Evolutionary conservation across 169 alveolate genomes (phyloP).

Genomic region (Theileria sp.): DNA sequence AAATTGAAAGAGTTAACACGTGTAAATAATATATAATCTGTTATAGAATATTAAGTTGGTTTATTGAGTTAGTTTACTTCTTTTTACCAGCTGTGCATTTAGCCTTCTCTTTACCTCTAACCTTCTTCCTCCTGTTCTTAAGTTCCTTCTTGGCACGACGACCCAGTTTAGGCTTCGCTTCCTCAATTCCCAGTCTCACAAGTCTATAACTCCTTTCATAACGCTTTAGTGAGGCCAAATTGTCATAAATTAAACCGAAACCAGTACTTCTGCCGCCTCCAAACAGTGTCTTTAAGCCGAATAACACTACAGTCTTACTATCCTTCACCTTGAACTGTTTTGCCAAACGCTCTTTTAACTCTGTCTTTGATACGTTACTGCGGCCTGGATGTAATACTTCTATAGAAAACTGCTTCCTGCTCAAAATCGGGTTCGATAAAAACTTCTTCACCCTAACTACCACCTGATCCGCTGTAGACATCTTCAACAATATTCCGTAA

Average conservation of each 20-base stretch:
- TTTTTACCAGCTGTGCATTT: slow-evolving; percentile 67
- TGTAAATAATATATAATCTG: slow-evolving; percentile 11
- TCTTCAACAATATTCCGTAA: not conserved
- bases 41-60: slow-evolving; percentile 3
- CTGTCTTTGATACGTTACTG: slow-evolving; percentile 89
- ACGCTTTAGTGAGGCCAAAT: slow-evolving; percentile 82
- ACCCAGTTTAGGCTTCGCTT: slow-evolving; percentile 76
- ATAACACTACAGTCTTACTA: slow-evolving; percentile 82
- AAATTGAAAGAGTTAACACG: not conserved
- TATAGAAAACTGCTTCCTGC: slow-evolving; percentile 88
- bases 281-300: slow-evolving; percentile 91
- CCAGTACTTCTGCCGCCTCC: slow-evolving; percentile 97
- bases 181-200: slow-evolving; percentile 81
- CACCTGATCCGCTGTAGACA: slow-evolving; percentile 71
- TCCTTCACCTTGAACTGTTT: slow-evolving; percentile 83
- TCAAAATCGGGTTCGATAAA: slow-evolving; percentile 85
- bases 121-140: slow-evolving; percentile 85
- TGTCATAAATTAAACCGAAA: slow-evolving; percentile 91
- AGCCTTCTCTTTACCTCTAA: slow-evolving; percentile 75
- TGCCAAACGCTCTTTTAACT: slow-evolving; percentile 86
- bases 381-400: slow-evolving; percentile 90
- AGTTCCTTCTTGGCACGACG: slow-evolving; percentile 86
- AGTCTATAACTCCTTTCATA: slow-evolving; percentile 87
- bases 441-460: slow-evolving; percentile 85
- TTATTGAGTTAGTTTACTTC: slow-evolving; percentile 40